Conservation (phyloP, 2,329 filamentous ascomycete species). For the Zasmidium citrigriseum region DNA sequence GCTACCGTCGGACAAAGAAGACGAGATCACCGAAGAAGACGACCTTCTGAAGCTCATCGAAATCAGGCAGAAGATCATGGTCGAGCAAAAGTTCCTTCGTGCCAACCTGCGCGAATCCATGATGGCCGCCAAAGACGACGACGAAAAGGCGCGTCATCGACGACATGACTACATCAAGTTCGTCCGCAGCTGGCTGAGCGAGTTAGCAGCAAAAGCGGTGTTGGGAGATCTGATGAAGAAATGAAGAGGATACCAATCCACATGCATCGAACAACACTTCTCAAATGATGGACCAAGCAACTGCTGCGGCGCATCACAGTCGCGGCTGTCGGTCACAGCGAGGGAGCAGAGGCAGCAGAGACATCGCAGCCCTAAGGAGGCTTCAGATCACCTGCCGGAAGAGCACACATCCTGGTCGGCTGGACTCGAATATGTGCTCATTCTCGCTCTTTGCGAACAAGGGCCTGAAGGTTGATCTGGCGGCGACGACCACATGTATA, state of each 20-base stretch:
- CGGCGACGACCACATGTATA: background rate
- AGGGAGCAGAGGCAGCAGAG: background rate
- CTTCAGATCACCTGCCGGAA: background rate
- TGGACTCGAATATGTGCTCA: background rate
- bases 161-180: conserved; percentile 64
- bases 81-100: conserved; percentile 46
- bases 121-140: conserved; percentile 46
- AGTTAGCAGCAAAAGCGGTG: conserved; percentile 66
- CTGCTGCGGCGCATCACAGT: background rate
- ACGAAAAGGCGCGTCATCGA: conserved; percentile 55
- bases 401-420: background rate
- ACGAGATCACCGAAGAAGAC: conserved; percentile 26
- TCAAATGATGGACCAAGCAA: background rate
- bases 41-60: conserved; percentile 36
- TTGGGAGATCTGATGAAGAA: conserved; percentile 44
- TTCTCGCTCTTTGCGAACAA: background rate
- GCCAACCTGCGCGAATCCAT: conserved; percentile 43
- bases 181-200: conserved; percentile 68
- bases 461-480: background rate
- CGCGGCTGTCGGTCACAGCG: no score
- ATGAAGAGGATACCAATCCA: conserved; percentile 1
- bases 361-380: no score
- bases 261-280: background rate
- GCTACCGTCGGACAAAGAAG: conserved; percentile 27
- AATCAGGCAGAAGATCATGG: conserved; percentile 43